A percentile compares a stretch with the other conserved stretches of the same genome.
Evolutionary conservation across 140 eudicot genomes (phyloP).

Genomic region (Ambrosia hybrid): DNA sequence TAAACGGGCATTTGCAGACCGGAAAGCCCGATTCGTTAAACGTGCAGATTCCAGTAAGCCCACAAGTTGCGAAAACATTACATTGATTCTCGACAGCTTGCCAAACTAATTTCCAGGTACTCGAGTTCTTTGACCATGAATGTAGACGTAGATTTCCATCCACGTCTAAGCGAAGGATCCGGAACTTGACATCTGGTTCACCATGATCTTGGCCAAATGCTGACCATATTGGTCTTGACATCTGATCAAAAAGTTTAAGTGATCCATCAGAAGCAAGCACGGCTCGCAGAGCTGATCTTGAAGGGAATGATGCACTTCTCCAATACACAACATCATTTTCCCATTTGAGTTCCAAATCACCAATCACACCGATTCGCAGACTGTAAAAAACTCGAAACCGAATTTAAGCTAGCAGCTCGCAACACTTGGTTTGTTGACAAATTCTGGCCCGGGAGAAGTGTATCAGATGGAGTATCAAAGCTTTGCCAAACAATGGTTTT

Average conservation of each 20-base stretch:
- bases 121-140: conserved; percentile 54
- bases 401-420: conserved; percentile 58
- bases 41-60: conserved; percentile 45
- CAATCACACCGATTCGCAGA: conserved; percentile 40
- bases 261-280: conserved; percentile 51
- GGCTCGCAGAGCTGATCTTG: conserved; percentile 31
- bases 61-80: conserved; percentile 71
- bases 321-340: conserved; percentile 53
- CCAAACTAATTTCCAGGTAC: conserved; percentile 62
- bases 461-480: conserved; percentile 59
- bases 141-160: conserved; percentile 65
- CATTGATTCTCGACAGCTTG: conserved; percentile 64
- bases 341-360: conserved; percentile 63
- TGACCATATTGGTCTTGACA: conserved; percentile 55
- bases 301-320: conserved; percentile 35
- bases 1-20: conserved; percentile 59
- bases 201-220: conserved; percentile 53
- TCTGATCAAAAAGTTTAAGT: conserved; percentile 47
- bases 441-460: conserved; percentile 66
- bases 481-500: conserved; percentile 63
- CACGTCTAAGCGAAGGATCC: conserved; percentile 57
- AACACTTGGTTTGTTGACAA: conserved; percentile 42
- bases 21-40: conserved; percentile 44
- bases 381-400: conserved; percentile 60
- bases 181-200: conserved; percentile 51